These are phyloP conservation scores for Globisporangium camurandrum DNA, from an alignment of 352 stramenopile genomes.

Conservation along the genomic window DNA sequence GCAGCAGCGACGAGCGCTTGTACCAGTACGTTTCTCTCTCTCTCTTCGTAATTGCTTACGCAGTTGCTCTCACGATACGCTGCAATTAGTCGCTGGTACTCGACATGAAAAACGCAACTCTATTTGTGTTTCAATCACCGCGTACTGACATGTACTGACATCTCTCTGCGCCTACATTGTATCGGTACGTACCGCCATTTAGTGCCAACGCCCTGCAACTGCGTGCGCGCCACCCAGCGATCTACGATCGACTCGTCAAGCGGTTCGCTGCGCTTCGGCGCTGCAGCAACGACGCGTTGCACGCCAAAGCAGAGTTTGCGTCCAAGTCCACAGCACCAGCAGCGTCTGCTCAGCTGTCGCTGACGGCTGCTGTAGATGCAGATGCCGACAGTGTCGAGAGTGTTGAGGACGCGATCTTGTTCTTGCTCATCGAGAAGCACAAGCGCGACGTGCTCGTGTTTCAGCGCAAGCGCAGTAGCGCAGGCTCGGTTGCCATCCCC, in stretches of 20 bases:
- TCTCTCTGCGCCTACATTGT: too few species aligned
- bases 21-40: too few species aligned
- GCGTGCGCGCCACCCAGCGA: conserved; percentile 24
- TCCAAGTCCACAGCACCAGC: not conserved
- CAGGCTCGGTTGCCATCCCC: too few species aligned
- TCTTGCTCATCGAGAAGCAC: conserved; percentile 65
- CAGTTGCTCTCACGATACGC: too few species aligned
- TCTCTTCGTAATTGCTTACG: too few species aligned
- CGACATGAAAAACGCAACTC: too few species aligned
- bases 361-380: not conserved
- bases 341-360: not conserved
- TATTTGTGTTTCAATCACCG: too few species aligned
- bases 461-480: conserved; percentile 20
- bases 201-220: conserved; percentile 21
- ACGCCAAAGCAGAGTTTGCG: not conserved
- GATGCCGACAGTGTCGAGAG: conserved; percentile 6
- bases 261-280: conserved; percentile 20
- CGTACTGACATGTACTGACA: too few species aligned
- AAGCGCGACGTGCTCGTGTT: conserved; percentile 69
- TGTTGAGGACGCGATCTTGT: conserved; percentile 63
- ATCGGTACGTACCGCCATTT: too few species aligned
- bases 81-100: too few species aligned
- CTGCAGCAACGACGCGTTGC: not conserved
- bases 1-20: too few species aligned
- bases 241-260: conserved; percentile 29